Conservation (phyloP, 1,284 basidiomycete genomes). For the Naganishia sp. region DNA sequence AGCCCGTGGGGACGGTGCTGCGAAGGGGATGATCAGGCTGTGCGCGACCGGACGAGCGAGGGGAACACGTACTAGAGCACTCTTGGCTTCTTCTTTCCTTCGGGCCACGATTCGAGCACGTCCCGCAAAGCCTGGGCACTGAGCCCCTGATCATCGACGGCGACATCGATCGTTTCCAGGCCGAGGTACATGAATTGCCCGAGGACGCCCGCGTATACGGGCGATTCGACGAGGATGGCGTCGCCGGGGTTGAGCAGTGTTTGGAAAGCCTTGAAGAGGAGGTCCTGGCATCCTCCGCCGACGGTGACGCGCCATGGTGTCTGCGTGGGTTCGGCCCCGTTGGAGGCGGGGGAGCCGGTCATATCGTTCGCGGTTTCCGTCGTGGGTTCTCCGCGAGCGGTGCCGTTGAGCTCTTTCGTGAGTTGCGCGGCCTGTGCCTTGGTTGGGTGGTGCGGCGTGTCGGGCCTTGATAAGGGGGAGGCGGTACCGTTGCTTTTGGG, state of each 20-base stretch:
- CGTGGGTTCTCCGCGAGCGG: slow-evolving; percentile 29
- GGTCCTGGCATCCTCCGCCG: slow-evolving; percentile 82
- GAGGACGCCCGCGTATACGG: slow-evolving; percentile 69
- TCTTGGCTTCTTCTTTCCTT: slow-evolving; percentile 70
- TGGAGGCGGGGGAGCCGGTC: neutral
- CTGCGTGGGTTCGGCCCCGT: slow-evolving; percentile 55
- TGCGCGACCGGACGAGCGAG: slow-evolving; percentile 52
- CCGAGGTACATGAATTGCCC: slow-evolving; percentile 44
- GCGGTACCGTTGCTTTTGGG: slow-evolving; percentile 12
- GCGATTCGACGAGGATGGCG: slow-evolving; percentile 77
- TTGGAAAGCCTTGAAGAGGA: slow-evolving; percentile 66
- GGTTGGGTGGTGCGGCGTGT: slow-evolving; percentile 32
- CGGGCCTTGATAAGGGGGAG: slow-evolving; percentile 22
- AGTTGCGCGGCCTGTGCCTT: slow-evolving; percentile 23
- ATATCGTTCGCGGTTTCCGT: slow-evolving; percentile 23
- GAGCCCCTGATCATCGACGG: slow-evolving; percentile 76
- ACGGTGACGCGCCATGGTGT: slow-evolving; percentile 72
- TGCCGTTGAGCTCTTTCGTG: slow-evolving; percentile 16
- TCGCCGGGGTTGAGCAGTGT: slow-evolving; percentile 77
- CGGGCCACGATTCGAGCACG: slow-evolving; percentile 75
- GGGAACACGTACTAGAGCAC: slow-evolving; percentile 63
- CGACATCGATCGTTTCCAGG: slow-evolving; percentile 69
- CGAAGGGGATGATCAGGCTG: slow-evolving; percentile 17
- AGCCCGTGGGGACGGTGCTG: slow-evolving; percentile 66
- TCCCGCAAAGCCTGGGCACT: slow-evolving; percentile 64